Conservation (phyloP, 163 green algal genomes). For the Chlorella variabilis region DNA sequence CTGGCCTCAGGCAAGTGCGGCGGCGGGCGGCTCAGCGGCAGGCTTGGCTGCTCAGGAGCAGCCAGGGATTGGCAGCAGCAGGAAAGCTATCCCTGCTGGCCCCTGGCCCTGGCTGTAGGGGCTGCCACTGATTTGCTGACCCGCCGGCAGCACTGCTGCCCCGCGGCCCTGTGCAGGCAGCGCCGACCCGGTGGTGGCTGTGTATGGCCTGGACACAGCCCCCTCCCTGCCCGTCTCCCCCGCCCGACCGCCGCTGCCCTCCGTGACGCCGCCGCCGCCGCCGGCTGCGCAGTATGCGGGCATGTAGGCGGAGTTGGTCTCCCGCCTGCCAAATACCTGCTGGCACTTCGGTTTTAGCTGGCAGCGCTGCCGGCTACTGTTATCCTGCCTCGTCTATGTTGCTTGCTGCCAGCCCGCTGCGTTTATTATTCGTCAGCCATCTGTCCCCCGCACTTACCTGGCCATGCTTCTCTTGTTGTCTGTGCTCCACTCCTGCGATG, state of each 20-base stretch:
- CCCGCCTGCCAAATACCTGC: neutral
- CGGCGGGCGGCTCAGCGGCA: too few species aligned
- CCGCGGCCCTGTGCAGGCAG: slow-evolving; percentile 18
- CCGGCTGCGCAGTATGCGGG: neutral
- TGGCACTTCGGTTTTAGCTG: too few species aligned
- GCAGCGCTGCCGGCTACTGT: too few species aligned
- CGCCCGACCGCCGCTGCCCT: neutral
- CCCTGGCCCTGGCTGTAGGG: too few species aligned
- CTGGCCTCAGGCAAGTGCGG: slow-evolving; percentile 73
- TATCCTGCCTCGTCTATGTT: too few species aligned
- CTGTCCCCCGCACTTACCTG: too few species aligned
- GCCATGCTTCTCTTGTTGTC: neutral
- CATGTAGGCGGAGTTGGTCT: neutral
- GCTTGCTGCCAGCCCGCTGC: neutral
- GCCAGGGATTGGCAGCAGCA: too few species aligned
- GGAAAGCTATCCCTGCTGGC: too few species aligned
- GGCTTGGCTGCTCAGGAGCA: too few species aligned
- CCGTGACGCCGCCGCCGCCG: neutral
- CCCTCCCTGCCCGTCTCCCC: neutral
- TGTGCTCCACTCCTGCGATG: neutral
- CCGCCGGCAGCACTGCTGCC: neutral
- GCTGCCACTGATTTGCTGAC: neutral
- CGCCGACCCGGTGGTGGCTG: slow-evolving; percentile 25
- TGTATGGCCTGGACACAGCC: slow-evolving; percentile 23
- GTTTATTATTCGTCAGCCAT: too few species aligned